phyloP scores from a whole-genome alignment of 306 rosid species.

The Arachis hypogaea region DNA sequence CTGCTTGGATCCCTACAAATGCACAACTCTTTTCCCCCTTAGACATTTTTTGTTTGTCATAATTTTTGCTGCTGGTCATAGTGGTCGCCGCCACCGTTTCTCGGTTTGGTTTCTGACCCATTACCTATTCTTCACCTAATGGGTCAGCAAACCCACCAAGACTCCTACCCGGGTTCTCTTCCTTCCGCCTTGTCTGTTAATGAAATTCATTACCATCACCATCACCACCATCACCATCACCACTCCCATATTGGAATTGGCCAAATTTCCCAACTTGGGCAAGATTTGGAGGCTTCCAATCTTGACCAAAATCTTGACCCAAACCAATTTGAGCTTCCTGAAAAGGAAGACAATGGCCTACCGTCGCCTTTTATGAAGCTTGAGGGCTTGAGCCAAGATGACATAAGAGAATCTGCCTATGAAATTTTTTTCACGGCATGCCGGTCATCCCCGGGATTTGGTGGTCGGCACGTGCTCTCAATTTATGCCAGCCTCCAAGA shows the following conservation, averaged over 20 bases:
- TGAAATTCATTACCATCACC: constrained; percentile 40
- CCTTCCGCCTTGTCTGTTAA: constrained; percentile 32
- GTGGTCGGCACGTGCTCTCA: constrained; percentile 63
- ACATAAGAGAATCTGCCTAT: constrained; percentile 75
- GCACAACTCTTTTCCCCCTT: constrained; percentile 41
- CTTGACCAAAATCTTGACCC: background rate
- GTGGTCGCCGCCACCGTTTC: constrained; percentile 22
- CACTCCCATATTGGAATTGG: background rate
- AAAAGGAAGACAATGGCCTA: constrained; percentile 41
- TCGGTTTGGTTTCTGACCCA: constrained; percentile 39
- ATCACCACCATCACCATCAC: constrained; percentile 31
- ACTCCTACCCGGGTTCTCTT: constrained; percentile 56
- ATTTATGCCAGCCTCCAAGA: constrained; percentile 46
- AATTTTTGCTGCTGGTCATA: too few species aligned
- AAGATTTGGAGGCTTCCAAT: constrained; percentile 1
- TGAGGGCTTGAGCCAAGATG: constrained; percentile 55
- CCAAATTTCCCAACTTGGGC: background rate
- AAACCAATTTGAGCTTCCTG: constrained; percentile 3
- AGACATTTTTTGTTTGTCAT: constrained; percentile 15
- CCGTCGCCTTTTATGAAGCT: constrained; percentile 61
- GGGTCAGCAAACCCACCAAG: constrained; percentile 88
- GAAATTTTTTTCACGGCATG: constrained; percentile 90
- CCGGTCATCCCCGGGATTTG: constrained; percentile 83
- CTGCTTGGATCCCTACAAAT: constrained; percentile 41
- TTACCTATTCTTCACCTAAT: constrained; percentile 38